Conservation (phyloP, 2,329 filamentous ascomycete genomes). For the Cladosporium velox region DNA sequence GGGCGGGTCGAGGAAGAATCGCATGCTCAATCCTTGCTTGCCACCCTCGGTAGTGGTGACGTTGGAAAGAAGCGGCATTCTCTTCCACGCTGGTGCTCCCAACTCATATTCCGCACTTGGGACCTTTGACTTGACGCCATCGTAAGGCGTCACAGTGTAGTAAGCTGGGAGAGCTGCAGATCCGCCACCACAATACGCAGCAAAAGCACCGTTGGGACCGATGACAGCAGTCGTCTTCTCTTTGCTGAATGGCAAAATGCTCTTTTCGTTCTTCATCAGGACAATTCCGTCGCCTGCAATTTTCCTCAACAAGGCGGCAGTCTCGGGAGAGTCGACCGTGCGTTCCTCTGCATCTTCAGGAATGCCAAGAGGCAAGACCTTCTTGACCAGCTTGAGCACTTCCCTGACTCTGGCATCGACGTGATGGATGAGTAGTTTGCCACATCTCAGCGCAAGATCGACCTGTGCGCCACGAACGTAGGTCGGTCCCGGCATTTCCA, state of each 20-base stretch:
- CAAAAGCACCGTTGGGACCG: slow-evolving; percentile 72
- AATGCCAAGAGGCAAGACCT: slow-evolving; percentile 29
- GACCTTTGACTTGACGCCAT: slow-evolving; percentile 34
- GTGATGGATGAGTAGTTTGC: slow-evolving; percentile 34
- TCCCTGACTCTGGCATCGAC: slow-evolving; percentile 63
- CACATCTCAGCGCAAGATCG: slow-evolving; percentile 31
- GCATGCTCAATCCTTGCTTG: slow-evolving; percentile 32
- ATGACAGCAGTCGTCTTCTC: slow-evolving; percentile 71
- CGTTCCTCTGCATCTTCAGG: slow-evolving; percentile 34
- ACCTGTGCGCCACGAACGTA: slow-evolving; percentile 37
- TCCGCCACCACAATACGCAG: slow-evolving; percentile 49
- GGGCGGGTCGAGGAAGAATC: slow-evolving; percentile 59
- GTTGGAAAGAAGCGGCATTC: slow-evolving; percentile 33
- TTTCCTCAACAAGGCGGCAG: slow-evolving; percentile 33
- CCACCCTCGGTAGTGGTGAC: slow-evolving; percentile 27
- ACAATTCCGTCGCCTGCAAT: slow-evolving; percentile 35
- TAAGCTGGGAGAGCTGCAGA: slow-evolving; percentile 38
- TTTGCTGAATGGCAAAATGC: slow-evolving; percentile 65
- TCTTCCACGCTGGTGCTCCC: slow-evolving; percentile 34
- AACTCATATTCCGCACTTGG: slow-evolving; percentile 29
- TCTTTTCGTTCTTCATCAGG: slow-evolving; percentile 66
- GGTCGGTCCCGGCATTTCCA: slow-evolving; percentile 84
- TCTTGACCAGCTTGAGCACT: slow-evolving; percentile 60
- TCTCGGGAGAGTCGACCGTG: slow-evolving; percentile 36
- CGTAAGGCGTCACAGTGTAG: slow-evolving; percentile 37